phyloP scores from a whole-genome alignment of 805 yeast genomes.

The Metschnikowia borealis region DNA sequence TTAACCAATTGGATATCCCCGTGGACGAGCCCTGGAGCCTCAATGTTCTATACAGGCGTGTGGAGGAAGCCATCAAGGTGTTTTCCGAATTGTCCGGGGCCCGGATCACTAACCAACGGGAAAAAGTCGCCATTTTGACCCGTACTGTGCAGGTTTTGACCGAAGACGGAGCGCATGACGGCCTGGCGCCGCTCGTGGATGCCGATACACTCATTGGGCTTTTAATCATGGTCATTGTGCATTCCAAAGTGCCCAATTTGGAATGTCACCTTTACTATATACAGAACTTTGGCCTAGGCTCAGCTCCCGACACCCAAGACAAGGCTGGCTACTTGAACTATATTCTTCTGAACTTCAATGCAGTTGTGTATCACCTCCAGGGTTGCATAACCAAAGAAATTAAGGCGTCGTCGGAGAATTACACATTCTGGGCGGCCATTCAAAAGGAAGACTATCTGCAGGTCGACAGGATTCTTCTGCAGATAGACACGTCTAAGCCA shows the following conservation, averaged over 20 bases:
- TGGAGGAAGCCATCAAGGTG: slow-evolving; percentile 48
- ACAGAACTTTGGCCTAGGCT: slow-evolving; percentile 47
- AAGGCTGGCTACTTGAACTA: slow-evolving; percentile 64
- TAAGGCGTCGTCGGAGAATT: slow-evolving; percentile 44
- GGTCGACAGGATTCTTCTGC: slow-evolving; percentile 16
- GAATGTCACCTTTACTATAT: slow-evolving; percentile 66
- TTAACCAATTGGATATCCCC: slow-evolving; percentile 51
- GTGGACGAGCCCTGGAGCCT: slow-evolving; percentile 36
- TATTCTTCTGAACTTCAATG: slow-evolving; percentile 79
- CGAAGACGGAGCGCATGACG: slow-evolving; percentile 1
- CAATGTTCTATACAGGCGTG: slow-evolving; percentile 34
- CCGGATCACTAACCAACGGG: slow-evolving; percentile 35
- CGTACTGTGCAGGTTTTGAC: slow-evolving; percentile 53
- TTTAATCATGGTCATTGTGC: slow-evolving; percentile 64
- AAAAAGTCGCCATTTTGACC: slow-evolving; percentile 47
- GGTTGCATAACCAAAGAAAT: slow-evolving; percentile 28
- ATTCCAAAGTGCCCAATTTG: slow-evolving; percentile 54
- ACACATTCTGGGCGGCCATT: slow-evolving; percentile 51
- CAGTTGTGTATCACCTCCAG: slow-evolving; percentile 62
- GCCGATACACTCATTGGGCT: slow-evolving; percentile 81
- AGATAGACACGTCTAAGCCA: slow-evolving; percentile 9
- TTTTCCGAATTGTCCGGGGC: slow-evolving; percentile 46
- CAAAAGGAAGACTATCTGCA: slow-evolving; percentile 23
- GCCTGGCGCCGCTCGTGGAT: slow-evolving; percentile 43
- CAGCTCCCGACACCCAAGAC: background rate